A percentile compares a stretch with the other conserved stretches of the same genome.
Conservation (phyloP, 345 rosid species). For the Passiflora organensis region DNA sequence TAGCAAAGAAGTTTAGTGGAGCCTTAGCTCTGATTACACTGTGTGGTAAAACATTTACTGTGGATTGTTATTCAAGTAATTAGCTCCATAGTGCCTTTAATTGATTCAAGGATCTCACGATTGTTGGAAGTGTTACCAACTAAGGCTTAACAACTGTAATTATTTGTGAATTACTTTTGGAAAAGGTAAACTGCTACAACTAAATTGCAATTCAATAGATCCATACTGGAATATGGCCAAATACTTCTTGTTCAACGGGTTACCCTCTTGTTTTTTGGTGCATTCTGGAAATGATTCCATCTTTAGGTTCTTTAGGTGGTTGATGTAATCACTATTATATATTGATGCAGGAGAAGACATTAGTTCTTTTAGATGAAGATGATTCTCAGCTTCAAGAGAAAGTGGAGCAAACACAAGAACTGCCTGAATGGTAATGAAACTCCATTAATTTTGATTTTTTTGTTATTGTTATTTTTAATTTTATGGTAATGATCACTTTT, state of each 20-base stretch:
- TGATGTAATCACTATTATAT: conserved; percentile 6
- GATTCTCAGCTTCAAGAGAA: conserved; percentile 35
- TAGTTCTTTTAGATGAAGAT: conserved; percentile 66
- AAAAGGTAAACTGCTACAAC: neutral
- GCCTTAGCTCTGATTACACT: neutral
- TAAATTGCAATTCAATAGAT: neutral
- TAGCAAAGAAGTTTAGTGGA: neutral
- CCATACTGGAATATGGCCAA: neutral
- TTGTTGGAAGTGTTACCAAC: neutral
- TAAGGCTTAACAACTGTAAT: neutral
- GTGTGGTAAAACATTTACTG: neutral
- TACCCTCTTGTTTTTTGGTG: neutral
- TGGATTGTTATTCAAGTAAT: neutral
- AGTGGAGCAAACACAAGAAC: conserved; percentile 27
- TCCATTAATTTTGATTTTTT: neutral
- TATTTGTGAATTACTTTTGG: neutral
- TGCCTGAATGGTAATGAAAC: conserved; percentile 48
- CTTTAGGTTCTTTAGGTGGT: conserved; percentile 8
- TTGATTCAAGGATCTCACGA: no score
- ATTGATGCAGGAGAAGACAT: conserved; percentile 33
- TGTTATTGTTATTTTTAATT: neutral
- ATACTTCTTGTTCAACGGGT: neutral
- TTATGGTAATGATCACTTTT: conserved; percentile 6
- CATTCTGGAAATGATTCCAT: neutral
- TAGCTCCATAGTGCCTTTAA: neutral